These are phyloP conservation scores for Aureobasidium sp. DNA, from an alignment of 2,329 filamentous ascomycete genomes.

Conservation along the genomic window DNA sequence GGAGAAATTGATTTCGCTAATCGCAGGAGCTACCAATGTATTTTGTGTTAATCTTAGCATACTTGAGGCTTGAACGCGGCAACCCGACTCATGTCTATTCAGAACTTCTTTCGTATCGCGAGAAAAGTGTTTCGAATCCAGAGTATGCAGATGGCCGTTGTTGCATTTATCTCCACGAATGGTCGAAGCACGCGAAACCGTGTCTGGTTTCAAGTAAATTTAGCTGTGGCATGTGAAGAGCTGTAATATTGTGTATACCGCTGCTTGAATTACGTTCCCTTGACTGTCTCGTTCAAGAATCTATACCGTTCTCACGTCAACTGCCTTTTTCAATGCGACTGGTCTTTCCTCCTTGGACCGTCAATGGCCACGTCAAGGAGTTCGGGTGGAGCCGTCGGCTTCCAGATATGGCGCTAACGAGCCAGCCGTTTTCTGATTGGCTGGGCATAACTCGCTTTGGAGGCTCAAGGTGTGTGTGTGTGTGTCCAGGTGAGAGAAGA, in stretches of 20 bases:
- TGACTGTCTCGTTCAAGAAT: not conserved
- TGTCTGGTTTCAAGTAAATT: not conserved
- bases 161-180: slow-evolving; percentile 10
- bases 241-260: too few species aligned
- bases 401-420: slow-evolving; percentile 1
- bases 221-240: not conserved
- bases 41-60: not conserved
- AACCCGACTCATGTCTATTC: not conserved
- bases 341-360: not conserved
- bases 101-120: not conserved
- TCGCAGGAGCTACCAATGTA: not conserved
- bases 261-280: too few species aligned
- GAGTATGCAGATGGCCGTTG: slow-evolving; percentile 1
- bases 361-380: not conserved
- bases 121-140: not conserved
- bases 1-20: slow-evolving; percentile 1
- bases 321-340: too few species aligned
- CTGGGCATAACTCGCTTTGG: slow-evolving; percentile 11
- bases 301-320: not conserved
- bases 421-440: slow-evolving; percentile 1
- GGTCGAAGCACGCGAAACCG: not conserved
- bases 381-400: slow-evolving; percentile 9
- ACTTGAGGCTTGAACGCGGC: not conserved
- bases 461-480: slow-evolving; percentile 11
- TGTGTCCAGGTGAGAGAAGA: slow-evolving; percentile 10